Evolutionary conservation across 345 rosid genomes (phyloP).

Genomic region (Sonneratia alba): DNA sequence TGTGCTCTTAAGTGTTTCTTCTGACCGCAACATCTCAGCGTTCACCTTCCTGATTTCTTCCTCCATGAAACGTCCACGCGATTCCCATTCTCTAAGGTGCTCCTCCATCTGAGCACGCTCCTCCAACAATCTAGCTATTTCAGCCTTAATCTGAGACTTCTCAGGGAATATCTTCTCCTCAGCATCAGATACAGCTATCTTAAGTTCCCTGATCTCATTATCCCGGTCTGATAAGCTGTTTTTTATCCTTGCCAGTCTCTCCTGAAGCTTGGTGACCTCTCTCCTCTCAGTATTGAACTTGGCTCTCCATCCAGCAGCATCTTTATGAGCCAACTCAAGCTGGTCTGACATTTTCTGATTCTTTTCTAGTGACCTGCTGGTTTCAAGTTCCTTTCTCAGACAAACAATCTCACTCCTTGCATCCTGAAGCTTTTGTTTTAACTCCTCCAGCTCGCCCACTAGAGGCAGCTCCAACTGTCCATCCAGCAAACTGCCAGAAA

Average conservation of each 20-base stretch:
- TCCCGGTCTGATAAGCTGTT: conserved; percentile 61
- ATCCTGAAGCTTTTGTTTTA: conserved; percentile 44
- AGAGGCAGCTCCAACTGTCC: conserved; percentile 14
- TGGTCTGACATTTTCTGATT: conserved; percentile 29
- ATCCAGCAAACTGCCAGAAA: conserved; percentile 21
- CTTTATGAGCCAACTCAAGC: conserved; percentile 45
- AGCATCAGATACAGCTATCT: conserved; percentile 46
- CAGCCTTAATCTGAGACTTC: conserved; percentile 49
- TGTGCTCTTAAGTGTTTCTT: conserved; percentile 26
- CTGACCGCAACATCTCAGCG: conserved; percentile 35
- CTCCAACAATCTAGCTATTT: conserved; percentile 46
- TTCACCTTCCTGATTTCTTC: conserved; percentile 44
- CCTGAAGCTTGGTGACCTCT: conserved; percentile 50
- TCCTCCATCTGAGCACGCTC: conserved; percentile 31
- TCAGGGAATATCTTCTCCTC: conserved; percentile 61
- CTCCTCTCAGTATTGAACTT: conserved; percentile 44
- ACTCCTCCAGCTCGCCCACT: conserved; percentile 44
- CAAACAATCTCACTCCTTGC: conserved; percentile 44
- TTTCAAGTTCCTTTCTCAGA: conserved; percentile 37
- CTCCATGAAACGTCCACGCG: conserved; percentile 48
- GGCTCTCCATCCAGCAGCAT: conserved; percentile 28
- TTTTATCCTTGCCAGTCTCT: conserved; percentile 39
- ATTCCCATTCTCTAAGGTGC: conserved; percentile 53
- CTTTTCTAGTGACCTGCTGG: conserved; percentile 16
- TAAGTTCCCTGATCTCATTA: conserved; percentile 47